Evolutionary conservation across 495 filamentous ascomycete genomes (phyloP), one percentile per base, ranked within the genome.

Genomic region (Bacidia rubella): DNA sequence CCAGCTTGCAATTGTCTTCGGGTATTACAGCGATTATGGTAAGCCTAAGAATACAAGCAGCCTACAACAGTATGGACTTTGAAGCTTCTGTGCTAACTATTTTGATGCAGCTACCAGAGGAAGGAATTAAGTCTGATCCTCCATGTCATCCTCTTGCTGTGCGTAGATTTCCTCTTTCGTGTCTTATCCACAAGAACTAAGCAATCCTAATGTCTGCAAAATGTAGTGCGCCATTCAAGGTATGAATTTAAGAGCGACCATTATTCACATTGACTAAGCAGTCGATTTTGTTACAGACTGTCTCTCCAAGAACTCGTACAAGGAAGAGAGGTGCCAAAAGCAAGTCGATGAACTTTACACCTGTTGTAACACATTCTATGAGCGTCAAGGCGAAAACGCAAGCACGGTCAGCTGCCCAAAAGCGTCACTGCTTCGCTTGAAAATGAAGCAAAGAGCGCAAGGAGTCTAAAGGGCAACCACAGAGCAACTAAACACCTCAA

Each of bases 301-400:
- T 61, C 67, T 98, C 41, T 74, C 70, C 48, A 94, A 81, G 68
- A 87, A 86, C 62, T 81, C 79, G n/a, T 96, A 84, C 65, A 72
- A 93, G 41, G 88, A 99, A 72, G 79, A 78, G 22, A 93, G 83
- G 62, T 99, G 92, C 67, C 72, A 79, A 55, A 64, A 73, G 11
- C 73, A 92, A 59, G 77, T 99, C 45, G 84, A 95, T 63, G 85
- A 87, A n/a, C 70, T 99, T 21, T 99, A 97, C 64, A 83, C 92
- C 62, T 99, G 92, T 65, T 99, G 92, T 67, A 82, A 88, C 57
- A 72, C 75, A 26, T 94, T 99, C 66, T 97, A 99, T 68, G 66
- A 82, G 62, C 73, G 76, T 49, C 75, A 83, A 48, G 90, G 93
- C 4, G 85, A 95, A 41, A 68, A 78, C 17, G 87, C 87, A 11